These are phyloP conservation scores for Albugo laibachii DNA, from an alignment of 352 stramenopile species.

Conservation along the genomic window DNA sequence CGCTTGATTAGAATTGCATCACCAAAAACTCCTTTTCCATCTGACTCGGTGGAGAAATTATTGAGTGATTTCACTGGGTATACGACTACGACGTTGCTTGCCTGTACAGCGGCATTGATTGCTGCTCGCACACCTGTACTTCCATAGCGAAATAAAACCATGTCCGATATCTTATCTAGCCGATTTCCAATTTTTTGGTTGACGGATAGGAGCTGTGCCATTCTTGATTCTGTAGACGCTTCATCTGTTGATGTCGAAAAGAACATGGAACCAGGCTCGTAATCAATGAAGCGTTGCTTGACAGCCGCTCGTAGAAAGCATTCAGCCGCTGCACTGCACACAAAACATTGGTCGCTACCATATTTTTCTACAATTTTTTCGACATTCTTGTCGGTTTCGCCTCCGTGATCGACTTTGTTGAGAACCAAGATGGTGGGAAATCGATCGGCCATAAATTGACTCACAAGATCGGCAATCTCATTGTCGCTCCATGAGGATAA, in stretches of 20 bases:
- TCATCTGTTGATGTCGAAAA: conserved; percentile 56
- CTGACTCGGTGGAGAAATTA: conserved; percentile 39
- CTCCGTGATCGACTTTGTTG: conserved; percentile 75
- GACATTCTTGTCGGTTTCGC: conserved; percentile 76
- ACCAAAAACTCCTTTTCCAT: conserved; percentile 49
- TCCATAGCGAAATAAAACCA: conserved; percentile 80
- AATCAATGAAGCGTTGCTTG: conserved; percentile 66
- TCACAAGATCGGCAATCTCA: conserved; percentile 58
- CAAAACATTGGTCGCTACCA: conserved; percentile 67
- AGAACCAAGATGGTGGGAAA: conserved; percentile 79
- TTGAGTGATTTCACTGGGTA: conserved; percentile 79
- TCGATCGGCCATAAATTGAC: conserved; percentile 47
- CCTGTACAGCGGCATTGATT: conserved; percentile 72
- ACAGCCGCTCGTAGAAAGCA: conserved; percentile 54
- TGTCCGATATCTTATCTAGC: conserved; percentile 74
- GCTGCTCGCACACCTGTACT: conserved; percentile 64
- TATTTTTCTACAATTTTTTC: conserved; percentile 78
- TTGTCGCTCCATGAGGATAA: conserved; percentile 28
- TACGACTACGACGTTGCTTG: conserved; percentile 60
- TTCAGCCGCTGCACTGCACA: conserved; percentile 71
- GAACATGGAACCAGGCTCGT: conserved; percentile 73
- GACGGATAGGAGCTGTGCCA: conserved; percentile 28
- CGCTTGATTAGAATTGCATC: conserved; percentile 56
- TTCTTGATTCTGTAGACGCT: conserved; percentile 9
- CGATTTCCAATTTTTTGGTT: conserved; percentile 65